Percentiles rank a stretch among this genome's conserved stretches.
phyloP scores from a whole-genome alignment of 1,284 basidiomycete species.

The Ceratobasidium sp. region DNA sequence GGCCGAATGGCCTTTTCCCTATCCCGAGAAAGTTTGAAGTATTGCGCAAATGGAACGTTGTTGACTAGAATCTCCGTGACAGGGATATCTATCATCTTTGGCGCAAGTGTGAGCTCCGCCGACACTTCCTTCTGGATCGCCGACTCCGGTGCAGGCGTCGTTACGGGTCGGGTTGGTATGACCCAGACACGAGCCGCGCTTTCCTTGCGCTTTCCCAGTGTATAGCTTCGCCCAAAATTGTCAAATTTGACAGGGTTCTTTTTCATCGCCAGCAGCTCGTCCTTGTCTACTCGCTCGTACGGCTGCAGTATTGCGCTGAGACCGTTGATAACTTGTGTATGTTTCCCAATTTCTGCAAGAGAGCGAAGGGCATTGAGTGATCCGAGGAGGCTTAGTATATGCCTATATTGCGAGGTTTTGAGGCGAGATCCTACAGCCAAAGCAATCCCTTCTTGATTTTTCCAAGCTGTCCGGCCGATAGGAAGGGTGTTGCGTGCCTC shows the following conservation, averaged over 20 bases:
- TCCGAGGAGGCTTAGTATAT: conserved; percentile 71
- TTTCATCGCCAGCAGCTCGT: conserved; percentile 59
- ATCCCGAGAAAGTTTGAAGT: conserved; percentile 82
- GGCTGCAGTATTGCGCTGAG: conserved; percentile 67
- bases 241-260: conserved; percentile 72
- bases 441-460: conserved; percentile 68
- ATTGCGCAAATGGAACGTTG: conserved; percentile 77
- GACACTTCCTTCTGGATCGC: conserved; percentile 28
- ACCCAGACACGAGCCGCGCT: conserved; percentile 93
- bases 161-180: conserved; percentile 70
- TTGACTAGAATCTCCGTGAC: conserved; percentile 81
- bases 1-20: conserved; percentile 85
- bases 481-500: conserved; percentile 64
- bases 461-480: conserved; percentile 73
- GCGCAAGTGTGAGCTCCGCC: conserved; percentile 41
- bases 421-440: conserved; percentile 68
- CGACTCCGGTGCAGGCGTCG: conserved; percentile 27
- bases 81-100: conserved; percentile 53
- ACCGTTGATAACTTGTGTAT: conserved; percentile 65
- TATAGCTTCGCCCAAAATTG: conserved; percentile 80
- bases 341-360: conserved; percentile 73
- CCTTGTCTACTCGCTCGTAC: conserved; percentile 73
- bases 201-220: conserved; percentile 85
- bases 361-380: conserved; percentile 77
- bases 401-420: conserved; percentile 77